phyloP scores from a whole-genome alignment of 495 filamentous ascomycete species.

The Ramalina intermedia region DNA sequence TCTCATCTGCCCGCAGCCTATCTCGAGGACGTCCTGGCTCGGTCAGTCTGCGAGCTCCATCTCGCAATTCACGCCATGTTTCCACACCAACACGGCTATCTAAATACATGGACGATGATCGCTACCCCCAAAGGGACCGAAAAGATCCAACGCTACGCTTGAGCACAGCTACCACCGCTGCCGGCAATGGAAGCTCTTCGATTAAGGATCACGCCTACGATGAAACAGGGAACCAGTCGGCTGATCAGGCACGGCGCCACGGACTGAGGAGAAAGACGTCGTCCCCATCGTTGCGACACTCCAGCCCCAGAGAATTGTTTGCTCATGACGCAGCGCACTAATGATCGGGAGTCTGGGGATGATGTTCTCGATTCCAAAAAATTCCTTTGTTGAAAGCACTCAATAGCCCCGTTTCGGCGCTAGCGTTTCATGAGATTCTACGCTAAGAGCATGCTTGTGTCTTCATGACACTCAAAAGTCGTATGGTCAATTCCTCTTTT shows the following conservation, averaged over 20 bases:
- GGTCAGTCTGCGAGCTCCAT: background rate
- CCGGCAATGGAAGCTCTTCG: background rate
- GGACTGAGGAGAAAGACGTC: background rate
- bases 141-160: background rate
- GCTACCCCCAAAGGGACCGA: background rate
- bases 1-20: background rate
- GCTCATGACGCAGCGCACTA: background rate
- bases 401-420: no score
- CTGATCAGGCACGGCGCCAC: background rate
- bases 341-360: background rate
- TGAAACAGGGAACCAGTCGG: background rate
- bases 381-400: no score
- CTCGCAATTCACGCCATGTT: background rate
- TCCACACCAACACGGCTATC: slow-evolving; percentile 3
- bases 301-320: background rate
- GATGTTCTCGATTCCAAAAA: no score
- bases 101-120: background rate
- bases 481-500: no score
- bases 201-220: background rate
- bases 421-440: no score
- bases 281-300: background rate
- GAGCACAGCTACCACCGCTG: slow-evolving; percentile 2
- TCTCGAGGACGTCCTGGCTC: slow-evolving; percentile 2
- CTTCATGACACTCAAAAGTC: no score
- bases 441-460: no score